A percentile compares a stretch with the other conserved stretches of the same genome.
Conservation (phyloP, 2,329 filamentous ascomycete species). For the Trichoderma oligosporum region DNA sequence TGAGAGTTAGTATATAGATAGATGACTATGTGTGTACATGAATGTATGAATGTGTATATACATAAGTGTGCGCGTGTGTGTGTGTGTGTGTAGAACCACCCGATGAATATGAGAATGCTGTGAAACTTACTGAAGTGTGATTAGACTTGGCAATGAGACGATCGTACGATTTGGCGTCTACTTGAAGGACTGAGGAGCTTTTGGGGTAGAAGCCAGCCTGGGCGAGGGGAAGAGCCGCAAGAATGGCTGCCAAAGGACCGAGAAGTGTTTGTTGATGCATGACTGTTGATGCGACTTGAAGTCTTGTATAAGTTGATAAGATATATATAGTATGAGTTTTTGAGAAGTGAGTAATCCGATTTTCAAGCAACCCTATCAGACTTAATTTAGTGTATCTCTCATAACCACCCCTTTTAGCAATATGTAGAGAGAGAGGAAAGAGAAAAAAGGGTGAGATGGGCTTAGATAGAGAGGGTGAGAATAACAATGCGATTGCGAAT, state of each 20-base stretch:
- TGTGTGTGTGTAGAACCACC: not conserved
- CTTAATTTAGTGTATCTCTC: too few species aligned
- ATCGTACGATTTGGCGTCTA: constrained; percentile 76
- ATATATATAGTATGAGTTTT: too few species aligned
- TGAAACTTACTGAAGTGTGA: constrained; percentile 71
- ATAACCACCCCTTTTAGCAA: too few species aligned
- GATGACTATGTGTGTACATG: too few species aligned
- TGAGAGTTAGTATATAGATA: not conserved
- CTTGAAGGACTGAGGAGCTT: constrained; percentile 79
- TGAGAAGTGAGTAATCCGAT: not conserved
- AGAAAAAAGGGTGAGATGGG: too few species aligned
- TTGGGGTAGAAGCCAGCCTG: constrained; percentile 78
- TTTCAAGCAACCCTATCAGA: too few species aligned
- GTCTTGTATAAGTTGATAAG: constrained; percentile 6
- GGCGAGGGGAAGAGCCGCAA: constrained; percentile 62
- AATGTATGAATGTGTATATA: not conserved
- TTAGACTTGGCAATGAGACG: constrained; percentile 83
- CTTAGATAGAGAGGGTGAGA: too few species aligned
- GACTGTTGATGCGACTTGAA: constrained; percentile 18
- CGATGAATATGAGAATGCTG: not conserved
- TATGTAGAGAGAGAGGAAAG: too few species aligned
- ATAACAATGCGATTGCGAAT: not conserved
- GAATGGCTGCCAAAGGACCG: constrained; percentile 48
- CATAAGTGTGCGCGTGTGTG: too few species aligned
- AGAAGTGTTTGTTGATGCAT: constrained; percentile 55